Base-by-base conservation (phyloP, 352 stramenopile genomes). In the Pilasporangium apinafurcum region DNA sequence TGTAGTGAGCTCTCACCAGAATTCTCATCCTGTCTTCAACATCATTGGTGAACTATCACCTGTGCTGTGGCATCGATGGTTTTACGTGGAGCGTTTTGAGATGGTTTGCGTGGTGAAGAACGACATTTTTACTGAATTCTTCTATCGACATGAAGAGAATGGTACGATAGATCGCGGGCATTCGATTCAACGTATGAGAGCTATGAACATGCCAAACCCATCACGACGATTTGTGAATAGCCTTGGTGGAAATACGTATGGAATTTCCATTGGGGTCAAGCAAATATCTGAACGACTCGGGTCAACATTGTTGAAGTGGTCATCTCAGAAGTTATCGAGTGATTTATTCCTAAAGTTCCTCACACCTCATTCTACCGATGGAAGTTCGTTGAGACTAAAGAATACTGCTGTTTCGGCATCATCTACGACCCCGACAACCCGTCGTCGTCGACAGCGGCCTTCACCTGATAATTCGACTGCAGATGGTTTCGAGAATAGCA, bases 31-130 rank as follows among this genome's bases (percentile, higher is more conserved):
- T 0, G 83, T 95, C n/a, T 95, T 95, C 51, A 86, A 83, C 43
- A 92, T 95, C 53, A 88, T 95, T 40, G 83, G 83, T 10, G 75
- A 93, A 16, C 56, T 95, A 5, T 87, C 83, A 12, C 75, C 82
- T 12, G 76, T 92, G n/a, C 39, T 93, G 25, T 95, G 83, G 83
- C 83, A 95, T 41, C 82, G 83, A 16, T 95, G 83, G 83, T 95
- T 95, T 47, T 85, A 78, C 47, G 77, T 95, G 9, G 83, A 95
- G 24, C 75, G 81, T 9, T 92, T 95, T 53, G 83, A 95, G 39
- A 62, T 95, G 25, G 44, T 95, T 2, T 65, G 56, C 4, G 64
- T 94, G 10, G 74, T 90, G 20, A 75, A 83, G 22, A 83, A 77
- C 35, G 81, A 86, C 20, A 61, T 47, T 9, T 86, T 53, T 27